Base-by-base conservation (phyloP, 1,284 basidiomycete species). In the Exobasidium cylindrosporum region DNA sequence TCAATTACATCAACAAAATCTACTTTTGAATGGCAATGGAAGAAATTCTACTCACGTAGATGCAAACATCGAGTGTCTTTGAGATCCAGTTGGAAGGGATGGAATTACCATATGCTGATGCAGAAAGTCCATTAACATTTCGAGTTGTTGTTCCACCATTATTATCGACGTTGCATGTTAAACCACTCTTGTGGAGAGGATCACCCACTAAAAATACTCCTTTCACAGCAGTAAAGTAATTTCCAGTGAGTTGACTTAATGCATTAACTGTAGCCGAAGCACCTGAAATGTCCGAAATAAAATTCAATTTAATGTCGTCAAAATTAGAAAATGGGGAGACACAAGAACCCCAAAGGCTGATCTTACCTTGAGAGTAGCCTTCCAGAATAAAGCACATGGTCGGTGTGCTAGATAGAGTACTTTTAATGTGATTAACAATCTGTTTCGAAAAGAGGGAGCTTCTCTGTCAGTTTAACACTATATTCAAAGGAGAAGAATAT, bases 131-230 rank as follows among this genome's bases (percentile, higher is more conserved):
- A n/a, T 46, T 63, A 17, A 67, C 68, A 31, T 60, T 54, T 1
- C 73, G n/a, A 11, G 58, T 59, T 32, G 52, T 56, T 13, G 62
- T 68, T 3, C 77, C 76, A n/a, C 77, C 78, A 57, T 63, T 62
- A 5, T 54, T 56, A 44, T 78, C 78, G 52, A 74, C 69, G 57
- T 80, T 80, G 60, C 76, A 76, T 3, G 72, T 67, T 24, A 75
- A 63, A 24, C 67, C 66, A 24, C 74, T 52, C 61, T 70, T 69
- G 61, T 78, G 75, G 13, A 68, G 46, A 1, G 78, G 77, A 68
- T 79, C 66, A 26, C 78, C 78, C 40, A 79, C 67, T 11, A 79
- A 61, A 47, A 80, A 64, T 23, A 80, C 78, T 56, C 66, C 78
- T 58, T 74, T 72, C 64, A 79, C 73, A 23, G 75, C 76, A 45